Base-by-base conservation (phyloP, 2,329 filamentous ascomycete genomes). In the Scytalidium sp. region DNA sequence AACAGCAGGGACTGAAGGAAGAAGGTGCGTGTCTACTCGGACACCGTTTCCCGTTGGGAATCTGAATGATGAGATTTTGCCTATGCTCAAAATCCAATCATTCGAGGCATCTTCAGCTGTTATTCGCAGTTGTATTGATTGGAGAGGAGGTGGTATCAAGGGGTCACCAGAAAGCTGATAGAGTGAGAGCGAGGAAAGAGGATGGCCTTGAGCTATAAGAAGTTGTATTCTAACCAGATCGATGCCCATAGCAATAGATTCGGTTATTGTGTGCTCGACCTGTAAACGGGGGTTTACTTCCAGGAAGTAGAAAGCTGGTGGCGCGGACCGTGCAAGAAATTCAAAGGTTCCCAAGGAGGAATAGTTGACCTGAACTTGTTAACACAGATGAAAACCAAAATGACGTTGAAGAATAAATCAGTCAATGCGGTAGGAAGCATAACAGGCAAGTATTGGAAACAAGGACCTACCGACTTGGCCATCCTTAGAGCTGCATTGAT, bases 311-410 rank as follows among this genome's bases (percentile, higher is more conserved):
- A 61, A 85, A 17, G 79, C 72, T 1, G 62, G 60, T 0, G 65
- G 73, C 1, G 63, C 51, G 10, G 75, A 72, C 50, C 78, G 78
- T 11, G 83, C 72, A 0, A 87, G 69, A 50, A 85, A 86, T 60
- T 87, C 83, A 54, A 84, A 84, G 0, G 83, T 86, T 8, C 83
- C 83, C 1, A 85, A 67, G 0, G 78, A 83, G 43, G 70, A 67
- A 60, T 85, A 85, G 3, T 70, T 65, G 45, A 82, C 74, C 66
- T 75, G 52, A 19, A 19, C 3, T 27, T 47, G 9, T 19, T 23
- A 19, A 17, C 21, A 15, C n/a, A n/a, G n/a, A n/a, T n/a, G n/a
- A n/a, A n/a, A n/a, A n/a, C n/a, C n/a, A n/a, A n/a, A n/a, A n/a
- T n/a, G n/a, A n/a, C n/a, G n/a, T n/a, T n/a, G n/a, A n/a, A n/a